phyloP scores from a whole-genome alignment of 768 basidiomycete species.

The Boletus pseudopeckii region DNA sequence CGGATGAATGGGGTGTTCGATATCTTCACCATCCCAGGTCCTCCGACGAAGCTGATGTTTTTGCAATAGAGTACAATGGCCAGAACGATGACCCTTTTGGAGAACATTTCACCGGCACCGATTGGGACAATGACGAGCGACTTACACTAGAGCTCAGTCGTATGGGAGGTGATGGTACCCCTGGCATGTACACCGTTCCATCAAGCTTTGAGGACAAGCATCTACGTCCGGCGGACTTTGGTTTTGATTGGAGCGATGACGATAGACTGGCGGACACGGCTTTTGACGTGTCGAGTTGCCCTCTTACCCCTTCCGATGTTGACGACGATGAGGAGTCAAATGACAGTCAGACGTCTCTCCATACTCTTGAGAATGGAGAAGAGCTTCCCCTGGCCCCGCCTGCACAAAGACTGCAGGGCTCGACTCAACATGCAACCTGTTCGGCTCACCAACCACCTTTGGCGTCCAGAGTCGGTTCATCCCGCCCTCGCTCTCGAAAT shows the following conservation, averaged over 20 bases:
- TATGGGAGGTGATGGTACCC: background rate
- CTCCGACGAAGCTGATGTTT: conserved; percentile 17
- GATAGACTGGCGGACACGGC: conserved; percentile 11
- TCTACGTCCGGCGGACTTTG: conserved; percentile 10
- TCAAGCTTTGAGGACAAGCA: conserved; percentile 2
- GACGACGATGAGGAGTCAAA: conserved; percentile 30
- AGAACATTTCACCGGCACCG: conserved; percentile 22
- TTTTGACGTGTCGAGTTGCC: conserved; percentile 21
- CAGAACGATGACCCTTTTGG: conserved; percentile 25
- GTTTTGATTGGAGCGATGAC: conserved; percentile 2
- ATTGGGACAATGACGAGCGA: conserved; percentile 25
- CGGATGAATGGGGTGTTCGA: conserved; percentile 32
- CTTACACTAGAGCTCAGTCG: conserved; percentile 19
- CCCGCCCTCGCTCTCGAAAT: conserved; percentile 26
- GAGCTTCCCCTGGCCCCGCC: conserved; percentile 8
- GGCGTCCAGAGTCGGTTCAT: conserved; percentile 25
- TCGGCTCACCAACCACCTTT: conserved; percentile 1
- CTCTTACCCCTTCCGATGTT: conserved; percentile 24
- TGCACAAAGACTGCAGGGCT: background rate
- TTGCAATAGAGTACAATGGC: conserved; percentile 21
- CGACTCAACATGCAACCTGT: background rate
- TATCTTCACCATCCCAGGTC: conserved; percentile 1
- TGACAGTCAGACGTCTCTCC: conserved; percentile 23
- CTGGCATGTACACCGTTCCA: background rate
- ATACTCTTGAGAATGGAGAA: conserved; percentile 28